Evolutionary conservation across 2,329 filamentous ascomycete species (phyloP).

Genomic region (Ophiosphaerella korrae): DNA sequence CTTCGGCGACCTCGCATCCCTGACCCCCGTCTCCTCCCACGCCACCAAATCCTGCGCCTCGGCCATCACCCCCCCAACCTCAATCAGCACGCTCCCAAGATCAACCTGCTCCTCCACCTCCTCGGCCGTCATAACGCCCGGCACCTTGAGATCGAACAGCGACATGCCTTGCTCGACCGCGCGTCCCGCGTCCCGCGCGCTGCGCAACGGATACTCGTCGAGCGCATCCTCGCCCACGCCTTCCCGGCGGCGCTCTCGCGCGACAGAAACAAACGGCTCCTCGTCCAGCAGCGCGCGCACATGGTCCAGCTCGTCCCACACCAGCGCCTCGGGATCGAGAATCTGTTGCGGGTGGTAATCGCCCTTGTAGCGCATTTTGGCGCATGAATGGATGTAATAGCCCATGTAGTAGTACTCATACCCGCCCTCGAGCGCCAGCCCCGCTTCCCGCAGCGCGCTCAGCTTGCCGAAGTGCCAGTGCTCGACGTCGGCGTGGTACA

Average conservation of each 20-base stretch:
- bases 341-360: slow-evolving; percentile 77
- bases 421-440: slow-evolving; percentile 69
- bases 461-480: slow-evolving; percentile 74
- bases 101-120: slow-evolving; percentile 60
- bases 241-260: slow-evolving; percentile 34
- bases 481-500: slow-evolving; percentile 78
- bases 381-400: slow-evolving; percentile 80
- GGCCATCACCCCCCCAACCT: slow-evolving; percentile 47
- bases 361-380: slow-evolving; percentile 85
- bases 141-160: slow-evolving; percentile 68
- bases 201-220: slow-evolving; percentile 32
- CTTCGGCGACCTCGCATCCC: slow-evolving; percentile 60
- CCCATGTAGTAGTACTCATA: slow-evolving; percentile 84
- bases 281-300: slow-evolving; percentile 59
- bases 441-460: slow-evolving; percentile 74
- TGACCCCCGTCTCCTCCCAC: slow-evolving; percentile 63
- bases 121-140: slow-evolving; percentile 64
- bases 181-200: slow-evolving; percentile 36
- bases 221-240: slow-evolving; percentile 14
- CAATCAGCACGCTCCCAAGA: slow-evolving; percentile 64
- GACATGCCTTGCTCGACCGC: slow-evolving; percentile 47
- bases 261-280: slow-evolving; percentile 60
- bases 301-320: slow-evolving; percentile 66
- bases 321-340: slow-evolving; percentile 69
- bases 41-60: slow-evolving; percentile 58